Base-by-base conservation (phyloP, 208 protist genomes). In the Kentomonas sorsogonicus region DNA sequence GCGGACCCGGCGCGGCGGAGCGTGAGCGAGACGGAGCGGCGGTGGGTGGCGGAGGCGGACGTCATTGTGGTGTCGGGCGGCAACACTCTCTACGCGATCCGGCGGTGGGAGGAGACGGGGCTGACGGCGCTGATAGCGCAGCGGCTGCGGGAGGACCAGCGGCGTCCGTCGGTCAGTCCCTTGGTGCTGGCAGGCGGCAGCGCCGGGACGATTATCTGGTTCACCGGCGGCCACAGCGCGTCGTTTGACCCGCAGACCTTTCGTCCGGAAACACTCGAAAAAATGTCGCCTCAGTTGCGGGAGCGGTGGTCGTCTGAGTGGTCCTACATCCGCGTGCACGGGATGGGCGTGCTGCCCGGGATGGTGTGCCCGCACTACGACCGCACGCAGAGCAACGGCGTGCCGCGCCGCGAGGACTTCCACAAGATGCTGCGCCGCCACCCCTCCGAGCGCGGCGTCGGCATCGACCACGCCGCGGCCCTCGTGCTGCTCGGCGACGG, bases 191-290 rank as follows among this genome's bases (percentile, higher is more conserved):
- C 84, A 1, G 91, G 91, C 18, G 87, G 88, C 36, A 92, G 86
- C 55, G 90, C 90, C 0, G 90, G 90, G 0, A 86, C 86, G 4
- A 93, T 96, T 51, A 92, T 85, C 58, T 96, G 85, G 86, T 96
- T 95, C 58, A 86, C 86, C 11, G 65, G 72, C 0, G 86, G 86
- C 0, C 91, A 96, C 74, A 93, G 86, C 59, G 91, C 95, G 72
- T 93, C 84, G 0, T 85, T 83, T 7, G 77, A 96, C 63, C 88
- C 91, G 11, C 33, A 66, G 1, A 90, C 83, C 18, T 95, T 84
- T 54, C n/a, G n/a, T n/a, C n/a, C n/a, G n/a, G n/a, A n/a, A n/a
- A n/a, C n/a, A n/a, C n/a, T n/a, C n/a, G n/a, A n/a, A n/a, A n/a
- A n/a, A n/a, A n/a, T n/a, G n/a, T n/a, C n/a, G n/a, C n/a, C n/a